Base-by-base conservation (phyloP, 352 stramenopile species). In the Globisporangium orthogonon region DNA sequence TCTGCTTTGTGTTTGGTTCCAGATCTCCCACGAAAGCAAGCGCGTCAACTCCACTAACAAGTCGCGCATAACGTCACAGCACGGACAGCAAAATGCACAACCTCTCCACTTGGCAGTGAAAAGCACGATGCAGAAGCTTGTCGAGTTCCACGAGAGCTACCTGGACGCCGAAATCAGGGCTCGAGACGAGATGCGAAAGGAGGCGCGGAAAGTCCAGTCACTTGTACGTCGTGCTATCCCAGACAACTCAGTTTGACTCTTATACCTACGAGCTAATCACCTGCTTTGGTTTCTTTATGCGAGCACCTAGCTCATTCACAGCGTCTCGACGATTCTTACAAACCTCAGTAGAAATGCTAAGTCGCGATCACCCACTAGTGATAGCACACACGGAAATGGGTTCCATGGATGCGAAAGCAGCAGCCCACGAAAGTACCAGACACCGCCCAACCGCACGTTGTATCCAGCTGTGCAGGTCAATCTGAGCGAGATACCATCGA, bases 381-480 rank as follows among this genome's bases (percentile, higher is more conserved):
- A 65, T 43, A 31, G 48, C 50, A 40, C 37, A 55, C 18, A 68
- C 11, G 7, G 54, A 1, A 29, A 49, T 50, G 67, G 58, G n/a
- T 45, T 49, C 15, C 6, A 50, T 23, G 59, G 55, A 29, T 57
- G 48, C 2, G 55, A 60, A 7, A 46, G n/a, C 9, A 33, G 35
- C 4, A 74, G 66, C 30, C 68, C 66, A 51, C 52, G 55, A 2
- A 63, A 48, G 48, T 73, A 62, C 31, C 67, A 66, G 52, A 61
- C 52, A 7, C 60, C 58, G 39, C 71, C 66, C 49, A 70, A 63
- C 37, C 58, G 78, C 0, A 56, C 56, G 3, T 15, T 84, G 15
- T 87, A 84, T 39, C 78, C 76, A 1, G 58, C 73, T 2, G 53
- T 62, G 0, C 76, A 71, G 29, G 63, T 91, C 37, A 74, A 89